Base-by-base conservation (phyloP, 768 basidiomycete genomes). In the Holtermannia corniformis region DNA sequence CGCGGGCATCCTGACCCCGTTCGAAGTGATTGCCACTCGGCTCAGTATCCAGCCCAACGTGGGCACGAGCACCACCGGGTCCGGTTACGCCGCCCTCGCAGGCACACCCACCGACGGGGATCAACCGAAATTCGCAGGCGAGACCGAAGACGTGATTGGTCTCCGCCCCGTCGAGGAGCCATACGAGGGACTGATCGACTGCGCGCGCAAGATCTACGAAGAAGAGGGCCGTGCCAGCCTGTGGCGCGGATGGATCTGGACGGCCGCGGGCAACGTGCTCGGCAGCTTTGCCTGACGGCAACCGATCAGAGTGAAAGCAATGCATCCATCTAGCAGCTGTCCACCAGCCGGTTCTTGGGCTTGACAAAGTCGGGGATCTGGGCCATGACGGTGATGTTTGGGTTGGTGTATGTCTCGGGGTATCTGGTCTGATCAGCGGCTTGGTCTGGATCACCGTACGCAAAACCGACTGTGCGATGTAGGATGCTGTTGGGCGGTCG, bases 401-500 rank as follows among this genome's bases (percentile, higher is more conserved):
- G 60, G 44, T 72, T 62, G 32, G 16, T 57, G 54, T 72, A 72
- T 7, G 61, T 61, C 21, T 64, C 62, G 11, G 64, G 49, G 41
- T 56, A 62, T 19, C 62, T 60, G 26, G 3, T 20, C 20, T 11
- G 43, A 13, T 21, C 19, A 20, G 46, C 27, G 5, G 48, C 14
- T 5, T 19, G 16, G 19, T 32, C 16, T 5, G 19, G n/a, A 7
- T 12, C 11, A 19, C 13, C 25, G 42, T 44, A 5, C 19, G 20
- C 45, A 25, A 14, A 3, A 57, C 57, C 53, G 51, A 63, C 56
- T 46, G 27, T 3, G 56, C 51, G 69, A 93, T 96, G 70, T 96
- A 96, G 12, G 78, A 77, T 47, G 78, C 72, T 0, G 93, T 96
- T 0, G 93, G 91, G 68, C 79, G 85, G 42, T 80, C 78, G 43